Conservation (phyloP, 169 alveolate species). For the Cryptosporidium muris region DNA sequence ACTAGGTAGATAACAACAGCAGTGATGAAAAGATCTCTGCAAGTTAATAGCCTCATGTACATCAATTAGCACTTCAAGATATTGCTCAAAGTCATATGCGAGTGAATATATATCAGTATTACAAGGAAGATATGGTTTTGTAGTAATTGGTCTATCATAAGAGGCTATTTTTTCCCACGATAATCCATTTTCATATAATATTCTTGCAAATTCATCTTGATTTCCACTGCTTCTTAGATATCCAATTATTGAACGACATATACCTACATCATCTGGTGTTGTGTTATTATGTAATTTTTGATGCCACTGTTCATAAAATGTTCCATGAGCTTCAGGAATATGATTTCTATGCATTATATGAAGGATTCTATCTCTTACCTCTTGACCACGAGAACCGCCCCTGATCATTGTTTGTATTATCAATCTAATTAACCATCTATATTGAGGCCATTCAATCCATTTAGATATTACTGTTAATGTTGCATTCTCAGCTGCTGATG, state of each 20-base stretch:
- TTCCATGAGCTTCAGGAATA: conserved; percentile 81
- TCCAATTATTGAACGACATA: conserved; percentile 88
- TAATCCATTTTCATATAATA: conserved; percentile 83
- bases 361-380: conserved; percentile 88
- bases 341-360: conserved; percentile 88
- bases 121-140: conserved; percentile 84
- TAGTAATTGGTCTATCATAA: conserved; percentile 87
- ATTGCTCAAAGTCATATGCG: conserved; percentile 78
- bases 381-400: conserved; percentile 92
- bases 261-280: conserved; percentile 91
- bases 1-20: conserved; percentile 73
- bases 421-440: conserved; percentile 74
- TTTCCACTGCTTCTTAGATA: conserved; percentile 83
- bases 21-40: conserved; percentile 76
- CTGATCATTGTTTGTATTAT: conserved; percentile 77
- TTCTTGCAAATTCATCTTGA: conserved; percentile 83
- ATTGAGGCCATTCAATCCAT: conserved; percentile 70
- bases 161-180: conserved; percentile 84
- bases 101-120: conserved; percentile 8
- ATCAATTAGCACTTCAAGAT: conserved; percentile 77
- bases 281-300: conserved; percentile 93
- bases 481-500: conserved; percentile 73
- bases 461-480: conserved; percentile 39
- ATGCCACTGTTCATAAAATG: conserved; percentile 93
- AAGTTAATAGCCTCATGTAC: conserved; percentile 83